Evolutionary conservation across 2,329 filamentous ascomycete species (phyloP), one percentile per base, ranked within the genome.

Genomic region (Apiospora malaysiana): DNA sequence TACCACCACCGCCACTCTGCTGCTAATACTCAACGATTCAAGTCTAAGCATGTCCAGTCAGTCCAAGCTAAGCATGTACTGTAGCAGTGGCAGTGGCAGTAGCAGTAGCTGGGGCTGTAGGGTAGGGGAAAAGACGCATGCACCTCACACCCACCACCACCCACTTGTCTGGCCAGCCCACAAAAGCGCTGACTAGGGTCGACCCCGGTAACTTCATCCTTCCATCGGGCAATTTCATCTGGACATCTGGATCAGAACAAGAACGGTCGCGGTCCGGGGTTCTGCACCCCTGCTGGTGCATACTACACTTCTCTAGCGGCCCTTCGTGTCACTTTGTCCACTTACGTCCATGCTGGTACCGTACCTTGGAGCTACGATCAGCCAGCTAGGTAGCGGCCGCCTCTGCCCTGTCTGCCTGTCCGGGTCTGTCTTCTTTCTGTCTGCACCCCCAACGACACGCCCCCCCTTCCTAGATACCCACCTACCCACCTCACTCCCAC

Each of bases 191-290:
- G 74, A 76, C 74, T 74, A 77, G 77, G 77, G 79, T 76, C 74
- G 67, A 74, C 75, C 78, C 79, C 75, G 76, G 76, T 76, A 76
- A 70, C 72, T 70, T 76, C 75, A 73, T 73, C 74, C 77, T 78
- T 77, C 76, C 77, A 81, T 82, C 82, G 81, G 82, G 80, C 81
- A 83, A 83, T 83, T 83, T 83, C 79, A 82, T 82, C 81, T 82
- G 78, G 77, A 79, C 78, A 70, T 59, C 67, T 71, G 70, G 70
- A 68, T 70, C 77, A 78, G 73, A 76, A 74, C 73, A 76, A 78
- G 76, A 81, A 79, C 77, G 77, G 77, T 79, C 76, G 73, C 77
- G 75, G 78, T 74, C 78, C 77, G 75, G 77, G 76, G 75, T 76
- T 72, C 73, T 69, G 75, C 73, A 77, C 77, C 69, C 47, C 74